These are phyloP conservation scores for Parsonsia alboflavescens DNA, from an alignment of 257 asterid genomes.

Conservation along the genomic window DNA sequence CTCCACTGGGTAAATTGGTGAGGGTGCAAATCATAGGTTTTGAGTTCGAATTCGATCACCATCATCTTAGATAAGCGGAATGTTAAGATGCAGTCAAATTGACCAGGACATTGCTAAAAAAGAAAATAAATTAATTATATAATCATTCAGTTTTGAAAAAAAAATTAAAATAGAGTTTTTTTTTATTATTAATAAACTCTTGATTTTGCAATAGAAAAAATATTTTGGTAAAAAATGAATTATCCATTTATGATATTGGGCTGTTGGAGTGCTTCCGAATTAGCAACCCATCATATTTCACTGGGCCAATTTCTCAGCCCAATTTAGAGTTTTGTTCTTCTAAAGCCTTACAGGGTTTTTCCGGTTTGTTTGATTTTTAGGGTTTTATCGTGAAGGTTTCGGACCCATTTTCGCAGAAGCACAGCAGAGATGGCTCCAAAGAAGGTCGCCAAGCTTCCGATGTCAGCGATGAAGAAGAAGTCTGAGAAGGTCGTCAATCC, in stretches of 20 bases:
- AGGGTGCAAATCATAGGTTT: too few species aligned
- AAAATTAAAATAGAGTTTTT: too few species aligned
- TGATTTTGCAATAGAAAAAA: too few species aligned
- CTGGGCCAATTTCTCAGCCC: not conserved
- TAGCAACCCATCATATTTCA: not conserved
- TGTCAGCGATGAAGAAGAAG: conserved; percentile 17
- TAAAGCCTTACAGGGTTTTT: not conserved
- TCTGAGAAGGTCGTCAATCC: conserved; percentile 21
- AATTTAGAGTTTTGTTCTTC: not conserved
- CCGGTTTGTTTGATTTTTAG: not conserved
- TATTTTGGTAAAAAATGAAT: too few species aligned
- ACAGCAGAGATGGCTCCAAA: conserved; percentile 20
- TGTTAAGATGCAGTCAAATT: too few species aligned
- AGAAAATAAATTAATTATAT: too few species aligned
- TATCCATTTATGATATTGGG: not conserved
- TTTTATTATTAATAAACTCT: too few species aligned
- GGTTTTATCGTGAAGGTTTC: not conserved
- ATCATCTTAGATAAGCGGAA: too few species aligned
- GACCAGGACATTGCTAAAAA: too few species aligned
- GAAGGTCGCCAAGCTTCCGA: conserved; percentile 20
- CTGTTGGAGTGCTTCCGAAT: not conserved
- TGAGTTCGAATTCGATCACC: too few species aligned
- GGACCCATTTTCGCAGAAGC: not conserved
- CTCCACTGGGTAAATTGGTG: too few species aligned
- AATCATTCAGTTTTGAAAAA: too few species aligned